Evolutionary conservation across 202 grass and related monocot genomes (phyloP).

Genomic region (Digitaria exilis): DNA sequence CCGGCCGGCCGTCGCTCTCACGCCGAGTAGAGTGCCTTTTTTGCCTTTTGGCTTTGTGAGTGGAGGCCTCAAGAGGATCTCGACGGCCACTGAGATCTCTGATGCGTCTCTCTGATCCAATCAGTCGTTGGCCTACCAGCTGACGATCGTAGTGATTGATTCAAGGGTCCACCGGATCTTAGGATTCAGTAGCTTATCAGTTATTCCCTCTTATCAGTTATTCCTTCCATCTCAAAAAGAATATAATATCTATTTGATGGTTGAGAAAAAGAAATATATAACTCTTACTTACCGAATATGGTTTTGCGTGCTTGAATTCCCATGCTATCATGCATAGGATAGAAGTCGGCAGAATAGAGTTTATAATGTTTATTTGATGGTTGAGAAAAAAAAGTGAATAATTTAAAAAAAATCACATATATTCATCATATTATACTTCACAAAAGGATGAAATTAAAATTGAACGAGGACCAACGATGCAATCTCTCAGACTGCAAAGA

Average conservation of each 20-base stretch:
- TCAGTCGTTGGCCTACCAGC: neutral
- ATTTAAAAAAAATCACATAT: no score
- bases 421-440: no score
- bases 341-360: no score
- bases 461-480: neutral
- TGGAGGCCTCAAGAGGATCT: slow-evolving; percentile 17
- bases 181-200: neutral
- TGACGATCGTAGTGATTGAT: neutral
- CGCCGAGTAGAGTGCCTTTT: neutral
- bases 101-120: neutral
- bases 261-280: no score
- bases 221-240: no score
- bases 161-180: neutral
- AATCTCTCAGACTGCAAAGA: neutral
- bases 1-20: slow-evolving; percentile 8
- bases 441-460: no score
- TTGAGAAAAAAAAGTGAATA: no score
- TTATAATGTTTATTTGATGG: no score
- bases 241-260: no score
- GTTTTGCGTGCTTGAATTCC: neutral
- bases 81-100: neutral
- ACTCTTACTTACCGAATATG: no score
- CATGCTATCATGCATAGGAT: neutral
- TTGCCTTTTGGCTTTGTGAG: neutral
- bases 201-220: no score